Evolutionary conservation across 1,139 yeast genomes (phyloP).

Genomic region (Wickerhamiella pararugosa): DNA sequence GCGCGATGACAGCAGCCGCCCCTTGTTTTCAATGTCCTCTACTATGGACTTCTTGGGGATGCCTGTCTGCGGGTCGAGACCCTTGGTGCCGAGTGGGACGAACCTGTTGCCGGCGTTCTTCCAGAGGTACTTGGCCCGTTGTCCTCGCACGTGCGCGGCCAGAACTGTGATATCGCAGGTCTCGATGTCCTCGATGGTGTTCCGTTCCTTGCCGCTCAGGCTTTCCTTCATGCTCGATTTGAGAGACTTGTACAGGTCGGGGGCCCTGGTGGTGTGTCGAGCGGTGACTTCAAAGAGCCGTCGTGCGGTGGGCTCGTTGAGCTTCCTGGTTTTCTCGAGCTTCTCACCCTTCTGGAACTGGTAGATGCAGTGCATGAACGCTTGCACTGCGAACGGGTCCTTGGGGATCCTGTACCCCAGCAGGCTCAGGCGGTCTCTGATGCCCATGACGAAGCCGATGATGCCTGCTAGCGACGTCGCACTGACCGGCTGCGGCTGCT

Average conservation of each 20-base stretch:
- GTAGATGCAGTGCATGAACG: conserved; percentile 40
- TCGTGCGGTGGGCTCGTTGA: conserved; percentile 50
- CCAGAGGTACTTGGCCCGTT: conserved; percentile 37
- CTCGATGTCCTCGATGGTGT: conserved; percentile 33
- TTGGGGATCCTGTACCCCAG: conserved; percentile 57
- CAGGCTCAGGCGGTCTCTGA: conserved; percentile 52
- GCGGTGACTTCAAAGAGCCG: conserved; percentile 46
- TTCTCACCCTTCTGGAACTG: conserved; percentile 58
- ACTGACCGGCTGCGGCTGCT: conserved; percentile 25
- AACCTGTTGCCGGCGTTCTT: conserved; percentile 28
- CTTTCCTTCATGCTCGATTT: conserved; percentile 62
- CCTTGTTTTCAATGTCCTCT: conserved; percentile 4
- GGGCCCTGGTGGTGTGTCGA: conserved; percentile 40
- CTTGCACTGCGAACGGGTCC: conserved; percentile 72
- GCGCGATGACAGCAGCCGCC: conserved; percentile 2
- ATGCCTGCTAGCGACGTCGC: conserved; percentile 53
- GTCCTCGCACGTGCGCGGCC: conserved; percentile 31
- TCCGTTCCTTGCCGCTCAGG: conserved; percentile 30
- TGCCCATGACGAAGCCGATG: conserved; percentile 52
- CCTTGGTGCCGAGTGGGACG: conserved; percentile 7
- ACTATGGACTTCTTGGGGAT: background rate
- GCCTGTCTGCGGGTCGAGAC: background rate
- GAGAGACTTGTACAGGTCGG: conserved; percentile 20
- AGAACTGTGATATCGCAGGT: conserved; percentile 36
- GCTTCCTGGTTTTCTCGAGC: conserved; percentile 39